Evolutionary conservation across 1,284 basidiomycete species (phyloP).

Genomic region (Ceratorhiza oryzae-sativae): DNA sequence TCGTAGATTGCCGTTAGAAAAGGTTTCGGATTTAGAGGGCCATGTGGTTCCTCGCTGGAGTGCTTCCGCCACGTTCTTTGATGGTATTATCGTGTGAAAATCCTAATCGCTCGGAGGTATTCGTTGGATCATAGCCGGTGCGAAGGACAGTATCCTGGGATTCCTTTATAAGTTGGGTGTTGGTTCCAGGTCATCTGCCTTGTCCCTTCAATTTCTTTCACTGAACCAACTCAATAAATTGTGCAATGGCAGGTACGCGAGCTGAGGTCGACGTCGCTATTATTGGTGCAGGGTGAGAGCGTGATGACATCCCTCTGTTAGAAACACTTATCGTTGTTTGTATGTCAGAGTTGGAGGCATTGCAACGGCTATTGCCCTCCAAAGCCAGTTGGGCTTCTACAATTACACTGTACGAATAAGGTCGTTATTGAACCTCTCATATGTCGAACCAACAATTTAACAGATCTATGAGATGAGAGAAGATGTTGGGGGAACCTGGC

Average conservation of each 20-base stretch:
- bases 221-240: not conserved
- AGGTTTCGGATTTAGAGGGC: too few relatives aligned
- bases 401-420: not conserved
- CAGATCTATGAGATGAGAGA: constrained; percentile 23
- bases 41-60: too few relatives aligned
- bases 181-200: not conserved
- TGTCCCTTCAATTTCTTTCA: not conserved
- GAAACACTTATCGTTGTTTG: not conserved
- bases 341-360: constrained; percentile 9
- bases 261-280: not conserved
- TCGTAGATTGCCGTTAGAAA: too few relatives aligned
- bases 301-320: not conserved
- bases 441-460: too few relatives aligned
- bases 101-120: too few relatives aligned
- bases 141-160: not conserved
- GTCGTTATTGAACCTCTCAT: too few relatives aligned
- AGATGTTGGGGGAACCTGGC: constrained; percentile 28
- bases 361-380: constrained; percentile 18
- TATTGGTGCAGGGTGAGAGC: constrained; percentile 5
- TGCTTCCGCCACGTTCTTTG: not conserved
- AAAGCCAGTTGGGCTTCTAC: constrained; percentile 13
- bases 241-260: not conserved
- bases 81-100: not conserved
- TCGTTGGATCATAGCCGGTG: too few relatives aligned
- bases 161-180: not conserved